phyloP scores from a whole-genome alignment of 2,329 filamentous ascomycete genomes.

The Penicillium sumatraense region DNA sequence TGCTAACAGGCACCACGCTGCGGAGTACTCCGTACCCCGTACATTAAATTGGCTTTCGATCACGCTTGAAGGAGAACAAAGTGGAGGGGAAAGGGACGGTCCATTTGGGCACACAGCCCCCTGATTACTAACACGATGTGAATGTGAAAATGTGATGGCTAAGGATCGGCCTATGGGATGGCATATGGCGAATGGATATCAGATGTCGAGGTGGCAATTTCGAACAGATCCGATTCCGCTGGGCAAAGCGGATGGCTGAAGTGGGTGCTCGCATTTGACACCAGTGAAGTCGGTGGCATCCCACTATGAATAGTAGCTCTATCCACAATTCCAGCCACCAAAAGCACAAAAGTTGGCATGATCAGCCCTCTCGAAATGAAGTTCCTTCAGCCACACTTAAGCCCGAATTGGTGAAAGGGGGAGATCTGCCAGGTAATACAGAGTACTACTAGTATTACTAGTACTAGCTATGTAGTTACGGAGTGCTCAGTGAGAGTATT shows the following conservation, averaged over 20 bases:
- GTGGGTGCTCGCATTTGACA: conserved; percentile 1
- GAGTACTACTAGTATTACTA: no score
- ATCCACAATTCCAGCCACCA: conserved; percentile 1
- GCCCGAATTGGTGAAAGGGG: conserved; percentile 12
- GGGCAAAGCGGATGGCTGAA: background rate
- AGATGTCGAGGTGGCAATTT: conserved; percentile 14
- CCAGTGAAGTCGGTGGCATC: conserved; percentile 6
- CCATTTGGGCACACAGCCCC: conserved; percentile 8
- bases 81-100: background rate
- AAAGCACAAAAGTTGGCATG: background rate
- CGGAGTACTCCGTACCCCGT: no score
- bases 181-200: conserved; percentile 1
- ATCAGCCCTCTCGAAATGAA: background rate
- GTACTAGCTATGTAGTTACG: background rate
- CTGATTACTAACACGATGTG: conserved; percentile 11
- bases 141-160: conserved; percentile 2
- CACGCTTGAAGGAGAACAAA: background rate
- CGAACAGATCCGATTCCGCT: background rate
- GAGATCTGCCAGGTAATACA: conserved; percentile 5
- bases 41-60: conserved; percentile 10
- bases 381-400: conserved; percentile 21
- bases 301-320: background rate
- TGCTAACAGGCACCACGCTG: background rate
- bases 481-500: no score
- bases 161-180: background rate